Conservation (phyloP, 1,284 basidiomycete genomes). For the Microbotryum violaceum region DNA sequence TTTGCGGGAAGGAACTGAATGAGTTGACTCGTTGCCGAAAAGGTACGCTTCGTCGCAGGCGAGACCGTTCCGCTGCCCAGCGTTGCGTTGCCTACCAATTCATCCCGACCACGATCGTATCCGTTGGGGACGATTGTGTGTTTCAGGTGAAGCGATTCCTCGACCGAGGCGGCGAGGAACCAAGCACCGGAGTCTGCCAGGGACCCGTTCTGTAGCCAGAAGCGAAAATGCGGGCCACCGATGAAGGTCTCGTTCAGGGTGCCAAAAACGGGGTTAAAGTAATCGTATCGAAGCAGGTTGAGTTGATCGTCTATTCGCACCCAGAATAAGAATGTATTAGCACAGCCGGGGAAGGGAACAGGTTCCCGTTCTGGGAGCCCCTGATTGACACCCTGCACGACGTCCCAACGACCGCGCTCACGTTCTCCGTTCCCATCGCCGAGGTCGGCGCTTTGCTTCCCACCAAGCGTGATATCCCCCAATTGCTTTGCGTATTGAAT, state of each 20-base stretch:
- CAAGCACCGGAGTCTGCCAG: constrained; percentile 55
- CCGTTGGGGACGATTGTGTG: constrained; percentile 56
- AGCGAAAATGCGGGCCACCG: constrained; percentile 85
- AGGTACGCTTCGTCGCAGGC: constrained; percentile 53
- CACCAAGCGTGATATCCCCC: constrained; percentile 65
- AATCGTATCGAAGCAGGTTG: constrained; percentile 70
- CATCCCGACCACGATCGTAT: constrained; percentile 54
- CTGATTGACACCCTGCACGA: too few species aligned
- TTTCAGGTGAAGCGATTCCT: constrained; percentile 30
- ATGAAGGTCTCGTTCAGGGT: constrained; percentile 75
- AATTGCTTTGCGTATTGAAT: constrained; percentile 52
- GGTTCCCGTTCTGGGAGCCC: too few species aligned
- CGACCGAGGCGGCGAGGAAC: constrained; percentile 58
- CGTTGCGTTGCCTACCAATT: constrained; percentile 72
- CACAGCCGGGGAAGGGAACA: background rate
- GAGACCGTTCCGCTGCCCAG: constrained; percentile 49
- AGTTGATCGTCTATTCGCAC: constrained; percentile 58
- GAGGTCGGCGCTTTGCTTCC: constrained; percentile 64
- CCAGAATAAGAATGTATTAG: background rate
- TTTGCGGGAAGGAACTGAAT: constrained; percentile 27
- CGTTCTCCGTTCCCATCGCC: constrained; percentile 71
- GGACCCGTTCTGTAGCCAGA: constrained; percentile 52
- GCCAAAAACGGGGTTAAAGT: constrained; percentile 61
- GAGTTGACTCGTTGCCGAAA: constrained; percentile 39
- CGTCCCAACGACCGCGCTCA: constrained; percentile 40